A percentile compares a stretch with the other conserved stretches of the same genome.
Conservation (phyloP, 108 stramenopile genomes). For the Craspedostauros australis region DNA sequence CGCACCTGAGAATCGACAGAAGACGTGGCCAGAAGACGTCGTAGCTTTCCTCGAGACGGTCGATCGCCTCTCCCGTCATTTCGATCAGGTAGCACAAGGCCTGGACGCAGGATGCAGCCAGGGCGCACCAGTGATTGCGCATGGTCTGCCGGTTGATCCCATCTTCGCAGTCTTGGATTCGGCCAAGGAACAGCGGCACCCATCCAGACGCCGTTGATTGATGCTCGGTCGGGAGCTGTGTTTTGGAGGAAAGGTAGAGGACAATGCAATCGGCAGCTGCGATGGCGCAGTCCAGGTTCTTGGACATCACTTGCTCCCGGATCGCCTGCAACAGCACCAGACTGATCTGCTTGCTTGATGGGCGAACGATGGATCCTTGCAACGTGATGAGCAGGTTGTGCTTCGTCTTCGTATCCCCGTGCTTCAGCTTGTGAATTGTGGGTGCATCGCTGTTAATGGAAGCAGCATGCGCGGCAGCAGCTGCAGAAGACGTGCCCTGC, state of each 20-base stretch:
- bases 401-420: slow-evolving; percentile 50
- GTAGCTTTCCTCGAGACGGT: slow-evolving; percentile 3
- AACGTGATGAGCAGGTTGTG: slow-evolving; percentile 55
- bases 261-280: slow-evolving; percentile 62
- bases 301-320: slow-evolving; percentile 56
- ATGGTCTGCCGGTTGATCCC: not conserved
- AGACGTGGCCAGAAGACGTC: not conserved
- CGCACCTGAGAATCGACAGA: slow-evolving; percentile 7
- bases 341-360: slow-evolving; percentile 8
- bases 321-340: slow-evolving; percentile 51
- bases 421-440: slow-evolving; percentile 33
- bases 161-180: slow-evolving; percentile 7
- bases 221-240: not conserved
- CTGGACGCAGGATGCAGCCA: slow-evolving; percentile 23
- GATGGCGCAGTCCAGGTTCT: slow-evolving; percentile 57
- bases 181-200: slow-evolving; percentile 25
- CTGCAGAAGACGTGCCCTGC: not conserved
- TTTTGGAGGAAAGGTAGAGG: slow-evolving; percentile 30
- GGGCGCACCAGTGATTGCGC: slow-evolving; percentile 25
- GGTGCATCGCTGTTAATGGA: slow-evolving; percentile 6
- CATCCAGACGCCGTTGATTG: slow-evolving; percentile 23
- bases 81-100: slow-evolving; percentile 36
- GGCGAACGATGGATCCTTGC: slow-evolving; percentile 34
- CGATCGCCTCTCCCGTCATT: slow-evolving; percentile 26
- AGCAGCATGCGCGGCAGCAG: not conserved